Evolutionary conservation across 176 grass and related monocot genomes (phyloP).

Genomic region (Oryza longistaminata): DNA sequence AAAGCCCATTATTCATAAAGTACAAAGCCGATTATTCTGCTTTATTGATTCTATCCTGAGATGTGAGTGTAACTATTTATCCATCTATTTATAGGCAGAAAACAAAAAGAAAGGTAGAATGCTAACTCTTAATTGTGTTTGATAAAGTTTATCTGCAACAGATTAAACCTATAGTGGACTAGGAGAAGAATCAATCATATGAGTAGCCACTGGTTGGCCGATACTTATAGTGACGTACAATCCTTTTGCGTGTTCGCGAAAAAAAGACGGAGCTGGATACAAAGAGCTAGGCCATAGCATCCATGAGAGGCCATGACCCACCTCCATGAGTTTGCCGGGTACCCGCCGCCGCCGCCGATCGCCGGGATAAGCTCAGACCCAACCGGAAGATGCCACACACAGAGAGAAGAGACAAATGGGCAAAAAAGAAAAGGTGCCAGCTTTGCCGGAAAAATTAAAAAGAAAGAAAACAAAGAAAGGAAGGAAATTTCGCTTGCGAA

Average conservation of each 20-base stretch:
- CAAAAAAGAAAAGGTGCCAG: not conserved
- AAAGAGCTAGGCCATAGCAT: not conserved
- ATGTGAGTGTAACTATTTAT: not conserved
- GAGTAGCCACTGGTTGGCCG: not conserved
- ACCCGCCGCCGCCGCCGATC: not conserved
- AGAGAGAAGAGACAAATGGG: not conserved
- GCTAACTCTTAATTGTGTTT: not conserved
- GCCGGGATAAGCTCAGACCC: constrained; percentile 36
- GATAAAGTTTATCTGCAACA: not conserved
- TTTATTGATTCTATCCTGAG: not conserved
- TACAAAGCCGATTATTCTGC: not conserved
- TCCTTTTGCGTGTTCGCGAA: too few species aligned
- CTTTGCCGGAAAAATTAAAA: not conserved
- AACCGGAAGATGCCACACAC: constrained; percentile 11
- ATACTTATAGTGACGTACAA: too few species aligned
- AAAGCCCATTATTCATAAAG: not conserved
- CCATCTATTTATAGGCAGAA: not conserved
- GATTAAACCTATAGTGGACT: not conserved
- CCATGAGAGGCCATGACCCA: constrained; percentile 17
- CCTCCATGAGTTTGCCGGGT: constrained; percentile 31
- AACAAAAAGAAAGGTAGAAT: not conserved
- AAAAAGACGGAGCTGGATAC: not conserved
- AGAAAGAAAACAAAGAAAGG: not conserved
- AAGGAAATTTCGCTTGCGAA: not conserved
- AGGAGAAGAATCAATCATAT: not conserved